Evolutionary conservation across 139 green algal genomes (phyloP).

Genomic region (Parachlorella kessleri): DNA sequence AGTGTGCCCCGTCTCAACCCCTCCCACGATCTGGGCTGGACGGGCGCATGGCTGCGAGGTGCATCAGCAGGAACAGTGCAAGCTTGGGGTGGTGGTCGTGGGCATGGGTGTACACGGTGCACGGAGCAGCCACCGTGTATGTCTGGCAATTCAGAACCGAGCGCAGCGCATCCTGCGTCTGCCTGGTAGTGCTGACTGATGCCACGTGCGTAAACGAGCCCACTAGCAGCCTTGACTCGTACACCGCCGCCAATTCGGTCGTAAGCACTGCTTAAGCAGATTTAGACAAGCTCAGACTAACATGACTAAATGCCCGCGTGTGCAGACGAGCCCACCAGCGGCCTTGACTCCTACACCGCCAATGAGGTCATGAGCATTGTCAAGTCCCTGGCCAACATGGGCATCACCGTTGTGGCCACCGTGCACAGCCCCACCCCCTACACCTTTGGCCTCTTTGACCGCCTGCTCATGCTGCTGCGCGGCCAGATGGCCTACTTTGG

Average conservation of each 20-base stretch:
- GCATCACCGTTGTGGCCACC: conserved; percentile 72
- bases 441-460: conserved; percentile 69
- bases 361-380: conserved; percentile 66
- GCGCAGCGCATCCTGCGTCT: no score
- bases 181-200: no score
- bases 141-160: no score
- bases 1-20: no score
- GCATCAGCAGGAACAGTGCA: no score
- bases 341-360: conserved; percentile 75
- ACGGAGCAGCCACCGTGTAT: no score
- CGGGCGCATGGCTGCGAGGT: no score
- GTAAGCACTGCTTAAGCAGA: conserved; percentile 56
- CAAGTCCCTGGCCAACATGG: conserved; percentile 42
- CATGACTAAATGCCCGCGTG: no score
- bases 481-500: conserved; percentile 59
- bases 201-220: conserved; percentile 71
- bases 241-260: conserved; percentile 69
- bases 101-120: no score
- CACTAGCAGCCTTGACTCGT: conserved; percentile 72
- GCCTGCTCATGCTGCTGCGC: conserved; percentile 55
- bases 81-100: no score
- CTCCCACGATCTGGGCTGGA: no score
- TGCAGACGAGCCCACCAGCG: conserved; percentile 68
- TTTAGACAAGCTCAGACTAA: no score
- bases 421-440: conserved; percentile 68